Conservation (phyloP, 1,284 basidiomycete genomes). For the Clitocybe nebularis region DNA sequence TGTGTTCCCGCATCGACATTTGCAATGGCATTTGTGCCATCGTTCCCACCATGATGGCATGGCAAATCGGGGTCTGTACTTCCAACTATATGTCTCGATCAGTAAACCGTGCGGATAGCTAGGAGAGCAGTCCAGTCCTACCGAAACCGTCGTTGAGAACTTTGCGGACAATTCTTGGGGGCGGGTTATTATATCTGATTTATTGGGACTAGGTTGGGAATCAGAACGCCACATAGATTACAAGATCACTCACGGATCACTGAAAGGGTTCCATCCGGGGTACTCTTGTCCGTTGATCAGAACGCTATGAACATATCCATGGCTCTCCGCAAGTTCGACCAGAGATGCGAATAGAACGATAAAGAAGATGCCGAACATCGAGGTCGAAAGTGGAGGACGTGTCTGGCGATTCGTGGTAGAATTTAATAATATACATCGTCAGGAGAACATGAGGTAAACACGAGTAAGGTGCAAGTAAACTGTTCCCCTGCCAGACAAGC, state of each 20-base stretch:
- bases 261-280: constrained; percentile 35
- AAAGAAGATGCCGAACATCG: no score
- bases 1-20: constrained; percentile 29
- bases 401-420: no score
- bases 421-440: no score
- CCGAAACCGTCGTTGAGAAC: constrained; percentile 31
- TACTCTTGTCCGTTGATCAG: constrained; percentile 26
- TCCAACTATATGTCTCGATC: constrained; percentile 17
- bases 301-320: constrained; percentile 32
- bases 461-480: no score
- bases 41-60: constrained; percentile 31
- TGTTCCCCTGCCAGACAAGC: no score
- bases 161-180: constrained; percentile 30
- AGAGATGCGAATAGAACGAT: no score
- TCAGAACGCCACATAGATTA: constrained; percentile 26
- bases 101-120: neutral
- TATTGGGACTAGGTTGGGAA: constrained; percentile 1
- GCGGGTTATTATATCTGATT: constrained; percentile 23
- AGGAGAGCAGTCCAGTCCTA: constrained; percentile 11
- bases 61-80: constrained; percentile 28
- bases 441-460: no score
- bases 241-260: constrained; percentile 27
- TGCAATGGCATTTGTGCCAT: constrained; percentile 27
- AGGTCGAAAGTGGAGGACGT: no score
- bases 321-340: constrained; percentile 22